phyloP scores from a whole-genome alignment of 805 yeast genomes.

The Pichia insulana region DNA sequence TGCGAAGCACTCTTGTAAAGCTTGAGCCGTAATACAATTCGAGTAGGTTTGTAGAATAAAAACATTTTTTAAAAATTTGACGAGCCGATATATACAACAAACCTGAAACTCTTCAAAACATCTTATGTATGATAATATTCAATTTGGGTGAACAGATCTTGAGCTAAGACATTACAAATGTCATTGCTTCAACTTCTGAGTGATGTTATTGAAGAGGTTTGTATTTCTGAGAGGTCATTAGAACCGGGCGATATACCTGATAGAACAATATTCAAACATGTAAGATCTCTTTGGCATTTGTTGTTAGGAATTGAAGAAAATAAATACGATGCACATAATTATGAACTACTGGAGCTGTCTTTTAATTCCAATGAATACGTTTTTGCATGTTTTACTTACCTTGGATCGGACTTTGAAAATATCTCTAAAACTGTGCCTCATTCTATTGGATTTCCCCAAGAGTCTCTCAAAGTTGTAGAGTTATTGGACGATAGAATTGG shows the following conservation, averaged over 20 bases:
- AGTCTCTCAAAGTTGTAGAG: slow-evolving; percentile 3
- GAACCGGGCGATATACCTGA: slow-evolving; percentile 4
- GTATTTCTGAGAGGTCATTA: slow-evolving; percentile 7
- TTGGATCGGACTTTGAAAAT: neutral
- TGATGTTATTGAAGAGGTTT: slow-evolving; percentile 13
- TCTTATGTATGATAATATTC: no score
- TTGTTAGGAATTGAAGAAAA: slow-evolving; percentile 20
- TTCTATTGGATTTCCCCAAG: slow-evolving; percentile 4
- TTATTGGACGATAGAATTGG: neutral
- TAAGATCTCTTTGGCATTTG: slow-evolving; percentile 19
- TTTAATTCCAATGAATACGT: neutral
- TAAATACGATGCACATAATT: slow-evolving; percentile 12
- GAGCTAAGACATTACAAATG: neutral
- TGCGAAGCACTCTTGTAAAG: no score
- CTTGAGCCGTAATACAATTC: no score
- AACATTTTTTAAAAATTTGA: no score
- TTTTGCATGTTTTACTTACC: slow-evolving; percentile 3
- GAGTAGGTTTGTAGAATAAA: no score
- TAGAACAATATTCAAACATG: slow-evolving; percentile 9
- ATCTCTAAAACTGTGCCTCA: neutral
- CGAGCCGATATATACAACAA: no score
- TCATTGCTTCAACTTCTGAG: slow-evolving; percentile 11
- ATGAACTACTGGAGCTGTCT: slow-evolving; percentile 13
- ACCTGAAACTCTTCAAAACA: no score
- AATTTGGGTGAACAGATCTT: no score